Percentiles rank a stretch among this genome's conserved stretches.
phyloP scores from a whole-genome alignment of 2,329 filamentous ascomycete species.

The Cladophialophora exuberans region DNA sequence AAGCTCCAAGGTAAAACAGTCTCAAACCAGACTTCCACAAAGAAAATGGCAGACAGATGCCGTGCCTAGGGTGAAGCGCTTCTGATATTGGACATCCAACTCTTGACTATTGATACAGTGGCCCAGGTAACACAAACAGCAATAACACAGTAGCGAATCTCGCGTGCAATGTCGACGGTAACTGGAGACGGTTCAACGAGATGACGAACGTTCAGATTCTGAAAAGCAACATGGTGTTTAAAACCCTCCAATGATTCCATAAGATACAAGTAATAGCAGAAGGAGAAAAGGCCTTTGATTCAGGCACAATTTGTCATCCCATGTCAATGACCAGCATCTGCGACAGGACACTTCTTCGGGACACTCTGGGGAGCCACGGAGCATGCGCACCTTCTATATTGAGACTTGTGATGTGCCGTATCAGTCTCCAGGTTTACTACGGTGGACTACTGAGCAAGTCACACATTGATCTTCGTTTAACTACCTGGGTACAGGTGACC shows the following conservation, averaged over 20 bases:
- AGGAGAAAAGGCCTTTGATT: conserved; percentile 2
- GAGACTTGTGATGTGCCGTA: neutral
- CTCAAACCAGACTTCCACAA: neutral
- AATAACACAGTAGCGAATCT: conserved; percentile 55
- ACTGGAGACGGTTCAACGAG: conserved; percentile 56
- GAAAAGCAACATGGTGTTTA: conserved; percentile 50
- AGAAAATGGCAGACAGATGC: neutral
- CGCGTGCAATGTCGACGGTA: conserved; percentile 52
- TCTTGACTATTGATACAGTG: conserved; percentile 28
- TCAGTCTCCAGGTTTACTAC: neutral
- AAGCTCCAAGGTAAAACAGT: too few relatives aligned
- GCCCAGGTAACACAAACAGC: conserved; percentile 50
- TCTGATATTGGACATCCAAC: conserved; percentile 19
- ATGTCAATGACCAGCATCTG: conserved; percentile 3
- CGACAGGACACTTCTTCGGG: too few relatives aligned
- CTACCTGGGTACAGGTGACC: neutral
- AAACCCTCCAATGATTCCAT: conserved; percentile 48
- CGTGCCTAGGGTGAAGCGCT: conserved; percentile 10
- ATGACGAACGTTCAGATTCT: conserved; percentile 52
- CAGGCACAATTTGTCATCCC: neutral
- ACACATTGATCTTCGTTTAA: neutral
- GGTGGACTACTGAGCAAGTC: neutral
- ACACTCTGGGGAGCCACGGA: neutral
- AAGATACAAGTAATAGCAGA: neutral
- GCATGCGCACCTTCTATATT: too few relatives aligned